A percentile compares a stretch with the other conserved stretches of the same genome.
Conservation (phyloP, 1,139 yeast species). For the Magnusiomyces ingens region DNA sequence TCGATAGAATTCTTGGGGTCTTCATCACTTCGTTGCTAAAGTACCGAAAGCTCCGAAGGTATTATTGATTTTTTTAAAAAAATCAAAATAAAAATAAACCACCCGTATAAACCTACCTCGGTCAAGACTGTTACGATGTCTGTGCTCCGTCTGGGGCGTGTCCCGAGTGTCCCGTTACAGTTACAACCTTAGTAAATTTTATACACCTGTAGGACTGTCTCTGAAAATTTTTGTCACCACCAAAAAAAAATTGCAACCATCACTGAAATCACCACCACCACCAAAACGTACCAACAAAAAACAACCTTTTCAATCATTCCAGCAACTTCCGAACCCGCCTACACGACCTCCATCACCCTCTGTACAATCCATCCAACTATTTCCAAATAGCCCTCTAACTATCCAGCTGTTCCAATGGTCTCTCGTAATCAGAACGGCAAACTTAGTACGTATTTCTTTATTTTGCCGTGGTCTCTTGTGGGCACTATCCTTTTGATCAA, state of each 20-base stretch:
- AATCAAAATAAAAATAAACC: too few species aligned
- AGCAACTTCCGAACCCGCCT: background rate
- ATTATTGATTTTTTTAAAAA: too few species aligned
- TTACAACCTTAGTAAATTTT: background rate
- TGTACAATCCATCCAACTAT: background rate
- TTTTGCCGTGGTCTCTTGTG: background rate
- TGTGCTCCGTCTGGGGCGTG: too few species aligned
- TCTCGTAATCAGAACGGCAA: conserved; percentile 13
- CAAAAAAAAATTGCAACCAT: background rate
- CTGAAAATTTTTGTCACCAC: background rate
- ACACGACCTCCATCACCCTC: background rate
- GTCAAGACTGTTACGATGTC: too few species aligned
- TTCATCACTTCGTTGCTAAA: too few species aligned
- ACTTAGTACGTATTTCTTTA: conserved; percentile 6
- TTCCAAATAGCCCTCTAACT: background rate
- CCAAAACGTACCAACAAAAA: background rate
- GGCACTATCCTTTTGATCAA: background rate
- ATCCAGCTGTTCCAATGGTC: conserved; percentile 5
- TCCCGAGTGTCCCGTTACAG: background rate
- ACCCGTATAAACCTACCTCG: too few species aligned
- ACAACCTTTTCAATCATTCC: background rate
- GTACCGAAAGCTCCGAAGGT: too few species aligned
- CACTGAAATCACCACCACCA: background rate
- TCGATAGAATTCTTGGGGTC: too few species aligned
- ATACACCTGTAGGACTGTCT: background rate